phyloP scores from a whole-genome alignment of 208 protist species.

The Lotmaria passim region DNA sequence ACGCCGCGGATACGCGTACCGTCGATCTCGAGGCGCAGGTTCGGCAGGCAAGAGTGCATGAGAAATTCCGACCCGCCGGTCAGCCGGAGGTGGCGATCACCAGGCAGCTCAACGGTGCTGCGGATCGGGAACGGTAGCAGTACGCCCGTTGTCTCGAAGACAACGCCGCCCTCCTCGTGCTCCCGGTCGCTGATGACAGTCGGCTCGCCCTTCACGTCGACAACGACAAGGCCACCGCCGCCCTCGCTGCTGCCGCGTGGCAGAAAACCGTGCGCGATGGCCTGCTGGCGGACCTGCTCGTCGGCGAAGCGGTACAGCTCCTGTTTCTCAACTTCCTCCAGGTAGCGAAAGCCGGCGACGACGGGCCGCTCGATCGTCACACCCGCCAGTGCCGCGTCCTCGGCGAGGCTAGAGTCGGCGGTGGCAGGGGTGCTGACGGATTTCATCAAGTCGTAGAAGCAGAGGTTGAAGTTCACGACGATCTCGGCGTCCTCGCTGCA shows the following conservation, averaged over 20 bases:
- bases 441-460: slow-evolving; percentile 66
- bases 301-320: slow-evolving; percentile 73
- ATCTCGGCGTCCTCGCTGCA: slow-evolving; percentile 51
- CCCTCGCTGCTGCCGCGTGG: slow-evolving; percentile 51
- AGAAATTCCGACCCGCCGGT: slow-evolving; percentile 83
- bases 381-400: background rate
- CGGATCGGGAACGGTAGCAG: slow-evolving; percentile 75
- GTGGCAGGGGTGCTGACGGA: background rate
- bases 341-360: slow-evolving; percentile 64
- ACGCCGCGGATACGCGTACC: slow-evolving; percentile 68
- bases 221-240: slow-evolving; percentile 60
- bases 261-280: slow-evolving; percentile 72
- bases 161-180: slow-evolving; percentile 45
- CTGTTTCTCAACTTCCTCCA: slow-evolving; percentile 65
- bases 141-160: slow-evolving; percentile 78
- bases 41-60: slow-evolving; percentile 86
- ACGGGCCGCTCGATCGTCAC: slow-evolving; percentile 35
- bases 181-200: slow-evolving; percentile 48
- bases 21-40: slow-evolving; percentile 75
- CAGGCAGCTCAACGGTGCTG: slow-evolving; percentile 81
- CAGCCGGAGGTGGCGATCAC: slow-evolving; percentile 73
- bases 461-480: slow-evolving; percentile 68
- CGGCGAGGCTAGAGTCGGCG: background rate
- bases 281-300: slow-evolving; percentile 77
- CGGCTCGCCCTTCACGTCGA: slow-evolving; percentile 41